Percentiles rank a stretch among this genome's conserved stretches.
These are phyloP conservation scores for Diversispora epigaea DNA, from an alignment of 192 early-diverging fungal species.

Conservation along the genomic window DNA sequence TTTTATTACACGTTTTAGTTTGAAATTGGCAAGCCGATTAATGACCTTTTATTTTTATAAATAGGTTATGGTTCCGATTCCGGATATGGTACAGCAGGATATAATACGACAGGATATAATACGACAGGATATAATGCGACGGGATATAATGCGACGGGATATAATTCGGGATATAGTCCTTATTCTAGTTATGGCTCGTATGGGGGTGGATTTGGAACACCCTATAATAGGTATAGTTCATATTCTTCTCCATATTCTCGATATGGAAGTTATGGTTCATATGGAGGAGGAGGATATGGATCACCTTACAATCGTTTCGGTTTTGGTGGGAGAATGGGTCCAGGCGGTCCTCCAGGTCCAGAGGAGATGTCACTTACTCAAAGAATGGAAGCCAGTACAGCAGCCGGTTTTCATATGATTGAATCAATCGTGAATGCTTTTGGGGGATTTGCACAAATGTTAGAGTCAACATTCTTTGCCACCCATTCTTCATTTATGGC, in stretches of 20 bases:
- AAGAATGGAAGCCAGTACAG: conserved; percentile 85
- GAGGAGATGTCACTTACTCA: conserved; percentile 75
- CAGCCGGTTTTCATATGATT: conserved; percentile 88
- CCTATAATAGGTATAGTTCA: conserved; percentile 40
- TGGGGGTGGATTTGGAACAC: too few species aligned
- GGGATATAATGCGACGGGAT: conserved; percentile 41
- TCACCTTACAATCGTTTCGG: conserved; percentile 44
- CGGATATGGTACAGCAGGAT: conserved; percentile 33
- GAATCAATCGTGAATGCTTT: conserved; percentile 94
- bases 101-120: conserved; percentile 40
- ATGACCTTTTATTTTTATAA: conserved; percentile 18
- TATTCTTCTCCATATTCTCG: conserved; percentile 30
- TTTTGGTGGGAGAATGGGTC: conserved; percentile 43
- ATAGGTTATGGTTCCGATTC: conserved; percentile 38
- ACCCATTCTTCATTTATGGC: conserved; percentile 93
- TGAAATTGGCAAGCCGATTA: background rate
- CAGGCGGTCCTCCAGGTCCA: conserved; percentile 58
- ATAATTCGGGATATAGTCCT: conserved; percentile 42
- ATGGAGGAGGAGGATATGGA: conserved; percentile 46
- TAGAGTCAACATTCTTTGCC: conserved; percentile 96
- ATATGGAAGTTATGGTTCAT: conserved; percentile 40
- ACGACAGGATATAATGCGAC: conserved; percentile 33
- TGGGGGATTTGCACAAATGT: conserved; percentile 96
- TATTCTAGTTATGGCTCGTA: conserved; percentile 53
- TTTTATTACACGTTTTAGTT: background rate